phyloP scores from a whole-genome alignment of 495 filamentous ascomycete species.

The Podospora appendiculata region DNA sequence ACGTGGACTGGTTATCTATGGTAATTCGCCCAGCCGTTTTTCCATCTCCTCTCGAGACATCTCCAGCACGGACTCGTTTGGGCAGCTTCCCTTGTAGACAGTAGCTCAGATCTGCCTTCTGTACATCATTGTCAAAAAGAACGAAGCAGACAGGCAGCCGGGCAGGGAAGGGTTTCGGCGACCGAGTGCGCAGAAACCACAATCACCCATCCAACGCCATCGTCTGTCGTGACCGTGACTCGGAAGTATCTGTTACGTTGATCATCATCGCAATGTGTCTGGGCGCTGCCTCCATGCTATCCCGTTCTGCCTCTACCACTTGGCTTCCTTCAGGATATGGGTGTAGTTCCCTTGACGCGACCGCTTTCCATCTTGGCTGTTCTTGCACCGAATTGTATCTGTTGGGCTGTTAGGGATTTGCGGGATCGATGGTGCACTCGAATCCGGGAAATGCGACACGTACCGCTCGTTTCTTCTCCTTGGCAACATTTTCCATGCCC shows the following conservation, averaged over 20 bases:
- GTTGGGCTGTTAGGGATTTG: slow-evolving; percentile 6
- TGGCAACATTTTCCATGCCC: slow-evolving; percentile 60
- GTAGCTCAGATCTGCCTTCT: slow-evolving; percentile 43
- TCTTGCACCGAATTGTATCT: slow-evolving; percentile 78
- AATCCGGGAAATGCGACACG: slow-evolving; percentile 6
- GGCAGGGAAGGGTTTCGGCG: slow-evolving; percentile 18
- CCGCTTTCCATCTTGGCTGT: slow-evolving; percentile 81
- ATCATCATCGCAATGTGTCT: slow-evolving; percentile 45
- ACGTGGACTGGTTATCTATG: too few species aligned
- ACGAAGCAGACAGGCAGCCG: slow-evolving; percentile 8
- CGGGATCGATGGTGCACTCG: background rate
- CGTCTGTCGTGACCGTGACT: slow-evolving; percentile 29
- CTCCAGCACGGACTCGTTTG: background rate
- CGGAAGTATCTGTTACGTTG: slow-evolving; percentile 50
- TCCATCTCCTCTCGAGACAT: too few species aligned
- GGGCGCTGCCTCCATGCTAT: background rate
- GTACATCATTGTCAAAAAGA: slow-evolving; percentile 29
- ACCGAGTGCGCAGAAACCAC: slow-evolving; percentile 12
- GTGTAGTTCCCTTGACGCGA: slow-evolving; percentile 59
- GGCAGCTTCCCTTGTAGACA: background rate
- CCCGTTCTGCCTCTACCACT: background rate
- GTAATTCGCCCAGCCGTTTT: too few species aligned
- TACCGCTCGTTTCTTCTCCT: slow-evolving; percentile 85
- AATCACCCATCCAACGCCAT: slow-evolving; percentile 6
- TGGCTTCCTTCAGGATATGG: slow-evolving; percentile 26